Evolutionary conservation across 768 basidiomycete species (phyloP), one percentile per base, ranked within the genome.

Genomic region (Hygrophoropsis aurantiaca): DNA sequence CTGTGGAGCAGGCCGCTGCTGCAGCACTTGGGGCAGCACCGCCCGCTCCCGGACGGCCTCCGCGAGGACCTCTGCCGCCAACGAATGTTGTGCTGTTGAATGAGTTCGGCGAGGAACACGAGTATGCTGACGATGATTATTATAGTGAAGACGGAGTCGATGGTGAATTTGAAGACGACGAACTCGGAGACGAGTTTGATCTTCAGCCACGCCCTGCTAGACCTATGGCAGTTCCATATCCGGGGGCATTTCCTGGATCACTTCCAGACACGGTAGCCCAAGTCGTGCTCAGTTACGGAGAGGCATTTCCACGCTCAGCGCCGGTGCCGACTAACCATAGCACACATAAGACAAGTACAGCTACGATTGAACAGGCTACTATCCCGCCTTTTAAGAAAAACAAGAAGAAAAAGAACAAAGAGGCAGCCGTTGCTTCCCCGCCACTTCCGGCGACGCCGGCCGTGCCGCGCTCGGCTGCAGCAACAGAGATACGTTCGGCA

Each of bases 321-420:
- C 35, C 40, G 25, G 43, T 40, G 9, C 37, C 49, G 20, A 46
- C 46, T 48, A 39, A 56, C 47, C 41, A 55, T 53, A 55, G 56
- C 49, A 61, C 44, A 7, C 27, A 30, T 65, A 56, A 58, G 67
- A 66, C 59, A 61, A 62, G 34, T 27, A 44, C 32, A 23, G 49
- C 18, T 18, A 39, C 54, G 33, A 52, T 54, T 66, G 58, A 58
- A 54, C 51, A 42, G 16, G 49, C 52, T 36, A 35, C 37, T 49
- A 49, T 52, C 44, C 34, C 42, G 20, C 24, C 42, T 38, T 45
- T 45, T 53, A 67, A 67, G 55, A 49, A 53, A 44, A 53, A 44
- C 47, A 73, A 68, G 65, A 74, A 72, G 64, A 78, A 72, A 68
- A 80, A 78, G 57, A 78, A 72, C 59, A 69, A 60, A 43, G 63